These are phyloP conservation scores for Limnanthes douglasii DNA, from an alignment of 345 rosid species.

Conservation along the genomic window DNA sequence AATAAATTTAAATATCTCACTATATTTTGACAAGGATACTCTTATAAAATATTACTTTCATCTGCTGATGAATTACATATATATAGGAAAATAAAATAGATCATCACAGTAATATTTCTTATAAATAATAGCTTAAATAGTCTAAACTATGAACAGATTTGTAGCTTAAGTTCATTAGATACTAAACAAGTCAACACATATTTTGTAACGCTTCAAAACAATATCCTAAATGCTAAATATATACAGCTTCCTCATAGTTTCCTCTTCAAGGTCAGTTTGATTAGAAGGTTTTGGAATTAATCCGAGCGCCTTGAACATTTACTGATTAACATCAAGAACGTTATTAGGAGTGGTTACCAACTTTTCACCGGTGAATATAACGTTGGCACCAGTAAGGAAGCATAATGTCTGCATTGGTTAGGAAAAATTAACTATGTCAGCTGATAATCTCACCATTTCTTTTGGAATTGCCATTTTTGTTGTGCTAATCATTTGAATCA, in stretches of 20 bases:
- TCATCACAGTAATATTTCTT: too few species aligned
- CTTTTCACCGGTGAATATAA: conserved; percentile 96
- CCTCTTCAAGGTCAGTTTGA: conserved; percentile 34
- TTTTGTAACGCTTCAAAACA: neutral
- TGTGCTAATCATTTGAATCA: conserved; percentile 86
- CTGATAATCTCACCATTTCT: conserved; percentile 91
- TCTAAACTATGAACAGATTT: too few species aligned
- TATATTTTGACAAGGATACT: too few species aligned
- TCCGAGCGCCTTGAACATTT: conserved; percentile 86
- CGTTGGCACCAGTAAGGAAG: conserved; percentile 94
- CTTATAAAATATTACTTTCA: too few species aligned
- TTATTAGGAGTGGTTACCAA: conserved; percentile 92
- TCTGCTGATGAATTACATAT: too few species aligned
- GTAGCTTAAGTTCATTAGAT: too few species aligned
- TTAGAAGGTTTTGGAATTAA: conserved; percentile 72
- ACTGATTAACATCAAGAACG: conserved; percentile 73
- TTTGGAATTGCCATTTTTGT: conserved; percentile 93
- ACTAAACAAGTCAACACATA: too few species aligned
- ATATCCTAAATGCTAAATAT: conserved; percentile 8
- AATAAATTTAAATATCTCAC: too few species aligned
- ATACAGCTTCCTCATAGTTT: conserved; percentile 36
- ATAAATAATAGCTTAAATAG: too few species aligned
- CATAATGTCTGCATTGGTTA: conserved; percentile 87
- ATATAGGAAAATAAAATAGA: too few species aligned
- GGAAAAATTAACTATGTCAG: conserved; percentile 92